A percentile compares a stretch with the other conserved stretches of the same genome.
Evolutionary conservation across 2,329 filamentous ascomycete genomes (phyloP).

Genomic region (Ophiostoma angusticollis): DNA sequence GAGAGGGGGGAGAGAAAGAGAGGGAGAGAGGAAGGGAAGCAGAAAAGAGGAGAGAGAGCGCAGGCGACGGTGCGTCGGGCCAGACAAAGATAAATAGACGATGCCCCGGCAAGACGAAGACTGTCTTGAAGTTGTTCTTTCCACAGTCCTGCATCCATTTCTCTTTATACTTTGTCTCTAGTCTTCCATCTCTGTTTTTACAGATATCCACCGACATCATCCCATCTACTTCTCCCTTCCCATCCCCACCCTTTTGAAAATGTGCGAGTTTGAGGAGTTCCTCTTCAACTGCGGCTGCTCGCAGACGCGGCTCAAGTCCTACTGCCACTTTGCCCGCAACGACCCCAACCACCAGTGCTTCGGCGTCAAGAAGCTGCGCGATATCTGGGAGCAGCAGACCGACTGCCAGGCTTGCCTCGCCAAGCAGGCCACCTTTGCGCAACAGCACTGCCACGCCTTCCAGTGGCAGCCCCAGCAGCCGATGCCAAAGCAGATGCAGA

Average conservation of each 20-base stretch:
- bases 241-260: conserved; percentile 22
- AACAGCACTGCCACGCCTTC: not conserved
- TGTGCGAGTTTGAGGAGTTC: conserved; percentile 63
- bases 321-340: conserved; percentile 66
- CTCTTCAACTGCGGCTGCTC: conserved; percentile 53
- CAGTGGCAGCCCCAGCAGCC: not conserved
- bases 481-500: too few species aligned
- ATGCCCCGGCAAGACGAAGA: too few species aligned
- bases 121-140: too few species aligned
- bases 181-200: not conserved
- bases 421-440: not conserved
- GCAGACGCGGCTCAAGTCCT: conserved; percentile 45
- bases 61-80: not conserved
- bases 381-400: conserved; percentile 43
- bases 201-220: not conserved
- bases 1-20: not conserved
- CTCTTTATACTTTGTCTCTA: not conserved
- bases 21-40: not conserved
- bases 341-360: conserved; percentile 57
- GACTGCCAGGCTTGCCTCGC: conserved; percentile 29
- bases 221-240: not conserved
- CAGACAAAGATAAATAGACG: conserved; percentile 4
- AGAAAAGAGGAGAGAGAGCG: not conserved
- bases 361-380: conserved; percentile 50
- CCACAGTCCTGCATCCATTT: not conserved